Percentiles rank a stretch among this genome's conserved stretches.
These are phyloP conservation scores for Juglanconis juglandina DNA, from an alignment of 2,329 filamentous ascomycete genomes.

Conservation along the genomic window DNA sequence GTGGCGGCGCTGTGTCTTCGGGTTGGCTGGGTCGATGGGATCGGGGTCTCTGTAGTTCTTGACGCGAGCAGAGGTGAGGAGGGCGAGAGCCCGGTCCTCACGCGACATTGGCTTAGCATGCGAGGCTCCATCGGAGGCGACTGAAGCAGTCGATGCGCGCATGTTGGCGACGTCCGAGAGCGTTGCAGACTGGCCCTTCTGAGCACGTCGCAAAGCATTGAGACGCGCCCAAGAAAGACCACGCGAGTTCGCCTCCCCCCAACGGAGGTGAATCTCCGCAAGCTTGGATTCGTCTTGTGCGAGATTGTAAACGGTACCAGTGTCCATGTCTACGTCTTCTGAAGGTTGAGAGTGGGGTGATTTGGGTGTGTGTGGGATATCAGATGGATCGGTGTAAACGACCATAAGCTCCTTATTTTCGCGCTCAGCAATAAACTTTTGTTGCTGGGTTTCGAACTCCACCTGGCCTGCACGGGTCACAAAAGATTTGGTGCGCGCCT, in stretches of 20 bases:
- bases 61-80: slow-evolving; percentile 43
- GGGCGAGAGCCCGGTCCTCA: slow-evolving; percentile 39
- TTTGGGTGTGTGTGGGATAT: slow-evolving; percentile 56
- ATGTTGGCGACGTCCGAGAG: slow-evolving; percentile 7
- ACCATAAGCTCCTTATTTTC: slow-evolving; percentile 60
- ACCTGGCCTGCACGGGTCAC: slow-evolving; percentile 52
- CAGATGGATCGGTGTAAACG: slow-evolving; percentile 51
- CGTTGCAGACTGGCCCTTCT: slow-evolving; percentile 8
- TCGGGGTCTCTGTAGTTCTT: slow-evolving; percentile 42
- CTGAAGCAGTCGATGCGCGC: slow-evolving; percentile 22
- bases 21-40: slow-evolving; percentile 33
- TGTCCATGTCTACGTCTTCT: slow-evolving; percentile 11
- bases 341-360: slow-evolving; percentile 37
- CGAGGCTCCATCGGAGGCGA: slow-evolving; percentile 22
- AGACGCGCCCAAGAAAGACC: slow-evolving; percentile 41
- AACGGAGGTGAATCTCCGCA: slow-evolving; percentile 48
- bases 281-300: slow-evolving; percentile 35
- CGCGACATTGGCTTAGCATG: slow-evolving; percentile 28
- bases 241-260: slow-evolving; percentile 42
- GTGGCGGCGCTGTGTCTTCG: slow-evolving; percentile 29
- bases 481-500: slow-evolving; percentile 46
- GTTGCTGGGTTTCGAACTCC: slow-evolving; percentile 51
- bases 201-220: slow-evolving; percentile 38
- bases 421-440: slow-evolving; percentile 52
- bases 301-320: slow-evolving; percentile 3